Conservation (phyloP, 2,329 filamentous ascomycete genomes). For the Claviceps cyperi region DNA sequence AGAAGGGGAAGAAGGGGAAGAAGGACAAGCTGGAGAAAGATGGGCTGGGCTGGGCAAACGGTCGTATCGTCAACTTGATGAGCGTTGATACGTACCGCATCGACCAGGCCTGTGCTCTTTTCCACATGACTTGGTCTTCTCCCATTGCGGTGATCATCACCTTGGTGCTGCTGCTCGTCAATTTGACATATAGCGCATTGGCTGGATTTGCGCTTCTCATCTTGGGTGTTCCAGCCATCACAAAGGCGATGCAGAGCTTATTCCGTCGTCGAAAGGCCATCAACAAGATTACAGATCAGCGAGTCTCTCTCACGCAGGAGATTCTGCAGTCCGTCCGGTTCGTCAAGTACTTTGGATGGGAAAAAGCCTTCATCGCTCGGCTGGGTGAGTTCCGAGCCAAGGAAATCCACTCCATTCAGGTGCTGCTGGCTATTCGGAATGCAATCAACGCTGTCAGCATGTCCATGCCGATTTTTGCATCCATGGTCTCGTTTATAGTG, state of each 20-base stretch:
- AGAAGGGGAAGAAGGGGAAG: conserved; percentile 19
- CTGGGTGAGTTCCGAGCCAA: conserved; percentile 57
- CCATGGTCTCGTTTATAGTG: conserved; percentile 89
- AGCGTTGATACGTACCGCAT: conserved; percentile 88
- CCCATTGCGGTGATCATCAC: conserved; percentile 69
- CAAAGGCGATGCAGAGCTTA: conserved; percentile 59
- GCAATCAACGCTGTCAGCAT: conserved; percentile 72
- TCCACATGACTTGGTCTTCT: conserved; percentile 83
- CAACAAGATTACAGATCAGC: conserved; percentile 88
- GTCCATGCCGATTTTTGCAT: conserved; percentile 83
- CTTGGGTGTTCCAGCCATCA: conserved; percentile 63
- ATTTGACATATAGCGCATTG: conserved; percentile 78
- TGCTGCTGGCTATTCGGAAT: conserved; percentile 70
- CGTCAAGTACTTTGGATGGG: conserved; percentile 96
- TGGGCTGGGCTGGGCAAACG: conserved; percentile 79
- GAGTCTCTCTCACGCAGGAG: conserved; percentile 82
- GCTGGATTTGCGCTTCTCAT: conserved; percentile 76
- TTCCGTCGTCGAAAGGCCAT: conserved; percentile 64
- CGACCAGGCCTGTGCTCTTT: conserved; percentile 74
- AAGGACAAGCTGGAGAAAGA: conserved; percentile 34
- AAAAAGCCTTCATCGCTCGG: conserved; percentile 68
- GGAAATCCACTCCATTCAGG: conserved; percentile 75
- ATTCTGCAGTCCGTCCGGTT: conserved; percentile 84
- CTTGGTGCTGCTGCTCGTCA: conserved; percentile 66
- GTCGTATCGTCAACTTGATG: conserved; percentile 85